phyloP scores from a whole-genome alignment of 2,329 filamentous ascomycete genomes.

The Colletotrichum sidae region DNA sequence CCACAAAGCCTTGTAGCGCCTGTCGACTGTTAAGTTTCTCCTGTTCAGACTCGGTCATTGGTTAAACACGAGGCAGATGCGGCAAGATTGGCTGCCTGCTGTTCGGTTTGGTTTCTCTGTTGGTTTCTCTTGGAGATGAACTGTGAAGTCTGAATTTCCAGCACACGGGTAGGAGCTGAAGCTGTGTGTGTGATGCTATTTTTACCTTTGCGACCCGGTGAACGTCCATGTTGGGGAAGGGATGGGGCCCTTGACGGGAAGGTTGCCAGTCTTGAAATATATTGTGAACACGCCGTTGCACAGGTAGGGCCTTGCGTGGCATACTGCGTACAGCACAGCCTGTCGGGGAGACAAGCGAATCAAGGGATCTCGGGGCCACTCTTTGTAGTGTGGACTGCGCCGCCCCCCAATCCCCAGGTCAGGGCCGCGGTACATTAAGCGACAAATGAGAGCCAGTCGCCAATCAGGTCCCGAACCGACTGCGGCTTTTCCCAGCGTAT shows the following conservation, averaged over 20 bases:
- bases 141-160: too few relatives aligned
- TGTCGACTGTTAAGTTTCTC: too few relatives aligned
- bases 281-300: too few relatives aligned
- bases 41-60: too few relatives aligned
- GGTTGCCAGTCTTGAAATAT: constrained; percentile 11
- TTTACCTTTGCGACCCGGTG: constrained; percentile 30
- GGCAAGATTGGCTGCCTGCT: too few relatives aligned
- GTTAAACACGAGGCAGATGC: too few relatives aligned
- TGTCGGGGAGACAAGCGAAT: constrained; percentile 18
- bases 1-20: too few relatives aligned
- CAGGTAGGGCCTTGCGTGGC: constrained; percentile 36
- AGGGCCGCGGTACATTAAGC: constrained; percentile 16
- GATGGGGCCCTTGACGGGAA: constrained; percentile 21
- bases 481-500: constrained; percentile 3
- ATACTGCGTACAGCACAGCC: constrained; percentile 45
- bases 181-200: constrained; percentile 20
- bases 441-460: constrained; percentile 3
- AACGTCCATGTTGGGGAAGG: constrained; percentile 25
- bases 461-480: constrained; percentile 12
- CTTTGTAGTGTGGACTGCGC: neutral
- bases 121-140: neutral
- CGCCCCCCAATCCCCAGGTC: constrained; percentile 1
- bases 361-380: constrained; percentile 11
- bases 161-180: too few relatives aligned
- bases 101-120: neutral